A percentile compares a stretch with the other conserved stretches of the same genome.
These are phyloP conservation scores for Penicillium salamii DNA, from an alignment of 495 filamentous ascomycete genomes.

Conservation along the genomic window DNA sequence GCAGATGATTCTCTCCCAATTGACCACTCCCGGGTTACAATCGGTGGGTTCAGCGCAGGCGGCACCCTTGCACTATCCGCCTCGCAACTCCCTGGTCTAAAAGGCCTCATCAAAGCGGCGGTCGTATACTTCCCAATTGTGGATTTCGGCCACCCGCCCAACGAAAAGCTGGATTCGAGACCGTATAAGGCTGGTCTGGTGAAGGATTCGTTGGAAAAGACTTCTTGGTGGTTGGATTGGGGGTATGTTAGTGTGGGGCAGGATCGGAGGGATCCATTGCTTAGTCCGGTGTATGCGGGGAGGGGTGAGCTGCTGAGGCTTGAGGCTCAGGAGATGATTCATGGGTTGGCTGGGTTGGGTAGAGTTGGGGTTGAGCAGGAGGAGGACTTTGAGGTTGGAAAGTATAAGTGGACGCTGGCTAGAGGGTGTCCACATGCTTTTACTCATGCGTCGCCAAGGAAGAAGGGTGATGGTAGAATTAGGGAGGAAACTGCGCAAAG, in stretches of 20 bases:
- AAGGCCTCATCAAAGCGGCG: constrained; percentile 26
- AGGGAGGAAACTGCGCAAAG: constrained; percentile 10
- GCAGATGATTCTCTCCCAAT: constrained; percentile 29
- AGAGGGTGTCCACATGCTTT: constrained; percentile 25
- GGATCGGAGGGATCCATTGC: constrained; percentile 31
- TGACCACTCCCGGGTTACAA: constrained; percentile 28
- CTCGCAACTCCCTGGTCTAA: constrained; percentile 23
- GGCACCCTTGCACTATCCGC: constrained; percentile 32
- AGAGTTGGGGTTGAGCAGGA: constrained; percentile 12
- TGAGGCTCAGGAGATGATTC: constrained; percentile 33
- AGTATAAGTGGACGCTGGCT: constrained; percentile 31
- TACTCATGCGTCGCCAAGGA: constrained; percentile 13
- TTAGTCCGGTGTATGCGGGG: constrained; percentile 31
- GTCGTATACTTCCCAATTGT: constrained; percentile 34
- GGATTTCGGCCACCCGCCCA: constrained; percentile 26
- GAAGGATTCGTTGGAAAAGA: constrained; percentile 21
- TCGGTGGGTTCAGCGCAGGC: constrained; percentile 40
- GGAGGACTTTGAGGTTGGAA: constrained; percentile 21
- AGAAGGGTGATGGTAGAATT: constrained; percentile 4
- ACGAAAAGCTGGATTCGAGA: constrained; percentile 22
- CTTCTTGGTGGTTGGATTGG: constrained; percentile 28
- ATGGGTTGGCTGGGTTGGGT: constrained; percentile 26
- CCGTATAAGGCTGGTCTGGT: constrained; percentile 22
- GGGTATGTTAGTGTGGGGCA: constrained; percentile 29
- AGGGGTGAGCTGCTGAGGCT: constrained; percentile 30